Evolutionary conservation across 2,329 filamentous ascomycete species (phyloP).

Genomic region (Fusarium sarcochroum): DNA sequence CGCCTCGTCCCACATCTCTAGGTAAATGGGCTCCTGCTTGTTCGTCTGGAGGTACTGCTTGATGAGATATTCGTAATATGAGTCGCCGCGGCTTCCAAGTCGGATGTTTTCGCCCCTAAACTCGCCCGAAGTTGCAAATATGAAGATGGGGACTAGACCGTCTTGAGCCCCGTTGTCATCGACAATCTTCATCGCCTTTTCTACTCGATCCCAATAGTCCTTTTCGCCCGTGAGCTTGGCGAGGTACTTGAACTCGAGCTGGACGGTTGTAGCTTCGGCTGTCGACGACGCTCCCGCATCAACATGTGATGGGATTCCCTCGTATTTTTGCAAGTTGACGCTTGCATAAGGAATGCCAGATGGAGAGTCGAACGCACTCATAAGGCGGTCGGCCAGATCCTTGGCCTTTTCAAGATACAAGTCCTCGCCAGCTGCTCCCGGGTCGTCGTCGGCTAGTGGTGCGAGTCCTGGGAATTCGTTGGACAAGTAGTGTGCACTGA

Average conservation of each 20-base stretch:
- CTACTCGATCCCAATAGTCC: conserved; percentile 91
- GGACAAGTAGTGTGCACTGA: conserved; percentile 96
- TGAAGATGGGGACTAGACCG: conserved; percentile 92
- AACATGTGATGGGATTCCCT: conserved; percentile 84
- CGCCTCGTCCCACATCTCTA: conserved; percentile 93
- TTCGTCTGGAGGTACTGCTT: conserved; percentile 98
- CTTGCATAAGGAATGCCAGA: conserved; percentile 93
- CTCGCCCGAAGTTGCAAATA: conserved; percentile 81
- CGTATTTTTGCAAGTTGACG: conserved; percentile 83
- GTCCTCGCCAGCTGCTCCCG: conserved; percentile 83
- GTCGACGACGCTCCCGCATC: conserved; percentile 93
- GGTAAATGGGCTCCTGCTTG: conserved; percentile 86
- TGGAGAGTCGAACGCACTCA: conserved; percentile 88
- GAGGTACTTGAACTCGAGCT: conserved; percentile 97
- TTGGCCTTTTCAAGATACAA: conserved; percentile 96
- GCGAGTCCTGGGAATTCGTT: conserved; percentile 85
- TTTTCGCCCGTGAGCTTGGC: conserved; percentile 94
- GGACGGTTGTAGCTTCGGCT: conserved; percentile 90
- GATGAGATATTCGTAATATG: conserved; percentile 98
- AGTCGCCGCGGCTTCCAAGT: conserved; percentile 93
- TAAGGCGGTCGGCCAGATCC: conserved; percentile 88
- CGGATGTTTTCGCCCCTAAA: conserved; percentile 91
- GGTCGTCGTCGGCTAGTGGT: conserved; percentile 78
- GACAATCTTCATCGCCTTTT: conserved; percentile 91
- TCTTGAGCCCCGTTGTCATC: conserved; percentile 85